Base-by-base conservation (phyloP, 1,284 basidiomycete species). In the Trichosporon faecale region DNA sequence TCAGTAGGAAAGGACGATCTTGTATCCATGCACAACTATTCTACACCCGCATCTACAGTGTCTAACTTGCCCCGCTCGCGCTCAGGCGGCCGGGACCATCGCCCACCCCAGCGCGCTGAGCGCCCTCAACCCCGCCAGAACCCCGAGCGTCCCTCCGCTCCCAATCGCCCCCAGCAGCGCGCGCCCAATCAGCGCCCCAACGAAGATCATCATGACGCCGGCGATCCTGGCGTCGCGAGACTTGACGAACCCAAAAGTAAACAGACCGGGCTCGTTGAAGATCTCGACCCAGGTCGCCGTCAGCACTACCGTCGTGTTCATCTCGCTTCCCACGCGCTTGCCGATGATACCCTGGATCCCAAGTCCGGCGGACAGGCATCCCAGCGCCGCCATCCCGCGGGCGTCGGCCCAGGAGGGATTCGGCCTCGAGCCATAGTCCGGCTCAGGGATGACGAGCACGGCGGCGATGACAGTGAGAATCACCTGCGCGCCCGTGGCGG, bases 251-350 rank as follows among this genome's bases (percentile, higher is more conserved):
- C 72, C 70, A 68, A 85, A 83, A 82, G 83, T 85, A 89, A 84
- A 91, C 9, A 94, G 86, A 61, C 88, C 84, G 0, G 92, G 91
- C 79, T 93, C 91, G 65, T 89, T 89, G 85, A 91, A 87, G 67
- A 94, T 88, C 81, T 94, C 91, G 69, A 92, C 91, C 92, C 92
- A 94, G 23, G 92, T 89, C 8, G 91, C 92, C 6, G 91, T 93
- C 23, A 92, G 85, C n/a, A 81, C 76, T 55, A 77, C 76, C 12
- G 80, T 76, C 61, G 68, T 18, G 91, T 93, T 57, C 81, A 93
- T 92, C 73, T 91, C 89, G 12, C 89, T 90, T 74, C 90, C 92
- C 68, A 93, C 80, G 46, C 83, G 79, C 78, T 94, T 94, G 68
- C 89, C 91, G 81, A 93, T 86, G 77, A 94, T 91, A n/a, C 91